These are phyloP conservation scores for Lippia alba DNA, from an alignment of 305 asterid genomes.

Conservation along the genomic window DNA sequence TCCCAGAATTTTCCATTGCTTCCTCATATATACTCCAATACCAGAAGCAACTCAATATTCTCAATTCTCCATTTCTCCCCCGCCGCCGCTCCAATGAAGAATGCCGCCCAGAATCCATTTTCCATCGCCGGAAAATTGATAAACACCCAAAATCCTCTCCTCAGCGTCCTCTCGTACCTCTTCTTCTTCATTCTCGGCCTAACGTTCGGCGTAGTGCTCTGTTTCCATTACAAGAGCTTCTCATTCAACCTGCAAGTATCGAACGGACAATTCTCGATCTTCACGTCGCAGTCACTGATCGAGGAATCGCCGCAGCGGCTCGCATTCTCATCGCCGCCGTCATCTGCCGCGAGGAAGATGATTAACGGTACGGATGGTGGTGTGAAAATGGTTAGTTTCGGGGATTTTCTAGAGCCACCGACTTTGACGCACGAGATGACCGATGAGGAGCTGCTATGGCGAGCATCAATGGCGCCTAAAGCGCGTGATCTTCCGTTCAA, in stretches of 20 bases:
- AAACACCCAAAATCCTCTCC: slow-evolving; percentile 40
- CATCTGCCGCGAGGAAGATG: not conserved
- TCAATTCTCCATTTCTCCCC: slow-evolving; percentile 6
- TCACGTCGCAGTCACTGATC: slow-evolving; percentile 39
- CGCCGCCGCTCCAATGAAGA: slow-evolving; percentile 39
- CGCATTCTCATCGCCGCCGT: not conserved
- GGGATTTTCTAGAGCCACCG: slow-evolving; percentile 32
- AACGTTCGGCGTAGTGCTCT: slow-evolving; percentile 58
- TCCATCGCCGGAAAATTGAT: slow-evolving; percentile 37
- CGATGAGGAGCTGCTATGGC: slow-evolving; percentile 70
- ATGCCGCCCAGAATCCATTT: slow-evolving; percentile 36
- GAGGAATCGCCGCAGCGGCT: slow-evolving; percentile 10
- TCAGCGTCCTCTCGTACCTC: slow-evolving; percentile 48
- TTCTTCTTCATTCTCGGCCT: slow-evolving; percentile 67
- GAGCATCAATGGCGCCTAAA: slow-evolving; percentile 74
- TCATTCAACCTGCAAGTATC: slow-evolving; percentile 63
- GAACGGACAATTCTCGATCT: slow-evolving; percentile 52
- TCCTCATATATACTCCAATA: not conserved
- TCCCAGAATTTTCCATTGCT: slow-evolving; percentile 19
- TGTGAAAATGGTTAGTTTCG: slow-evolving; percentile 4
- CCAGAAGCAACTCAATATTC: slow-evolving; percentile 9
- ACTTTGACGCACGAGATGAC: slow-evolving; percentile 53
- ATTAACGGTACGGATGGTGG: not conserved
- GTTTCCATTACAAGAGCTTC: slow-evolving; percentile 59
- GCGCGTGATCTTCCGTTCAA: slow-evolving; percentile 52